These are phyloP conservation scores for Pisolithus microcarpus DNA, from an alignment of 768 basidiomycete species.

Conservation along the genomic window DNA sequence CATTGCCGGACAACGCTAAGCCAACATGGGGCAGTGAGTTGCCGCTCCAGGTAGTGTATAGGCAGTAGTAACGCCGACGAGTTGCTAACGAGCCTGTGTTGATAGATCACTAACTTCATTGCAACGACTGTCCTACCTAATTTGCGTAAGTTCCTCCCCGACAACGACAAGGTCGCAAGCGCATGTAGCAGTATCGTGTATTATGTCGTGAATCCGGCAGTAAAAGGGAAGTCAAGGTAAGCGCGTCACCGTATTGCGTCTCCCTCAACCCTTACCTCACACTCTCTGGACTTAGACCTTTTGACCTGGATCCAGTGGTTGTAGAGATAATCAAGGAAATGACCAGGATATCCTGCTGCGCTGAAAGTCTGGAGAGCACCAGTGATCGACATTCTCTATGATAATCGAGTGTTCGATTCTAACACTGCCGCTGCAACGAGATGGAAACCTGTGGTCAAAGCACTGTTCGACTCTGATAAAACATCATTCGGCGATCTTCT, in stretches of 20 bases:
- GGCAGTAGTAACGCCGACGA: slow-evolving; percentile 11
- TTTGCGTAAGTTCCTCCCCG: slow-evolving; percentile 70
- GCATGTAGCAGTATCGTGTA: slow-evolving; percentile 80
- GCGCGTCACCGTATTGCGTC: slow-evolving; percentile 7
- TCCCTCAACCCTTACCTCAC: slow-evolving; percentile 3
- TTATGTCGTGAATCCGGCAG: slow-evolving; percentile 72
- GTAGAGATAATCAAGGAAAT: slow-evolving; percentile 71
- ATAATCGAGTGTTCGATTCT: slow-evolving; percentile 82
- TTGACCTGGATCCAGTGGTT: slow-evolving; percentile 67
- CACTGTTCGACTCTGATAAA: slow-evolving; percentile 81
- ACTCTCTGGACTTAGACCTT: slow-evolving; percentile 43
- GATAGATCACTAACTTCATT: slow-evolving; percentile 66
- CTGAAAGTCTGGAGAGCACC: slow-evolving; percentile 80
- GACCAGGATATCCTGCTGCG: slow-evolving; percentile 65
- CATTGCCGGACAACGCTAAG: slow-evolving; percentile 28
- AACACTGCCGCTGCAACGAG: slow-evolving; percentile 44
- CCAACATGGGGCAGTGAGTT: slow-evolving; percentile 22
- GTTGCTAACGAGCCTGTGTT: slow-evolving; percentile 1
- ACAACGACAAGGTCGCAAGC: slow-evolving; percentile 75
- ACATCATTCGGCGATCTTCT: slow-evolving; percentile 79
- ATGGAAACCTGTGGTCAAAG: slow-evolving; percentile 76
- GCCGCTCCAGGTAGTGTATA: slow-evolving; percentile 20
- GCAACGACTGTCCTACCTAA: slow-evolving; percentile 64
- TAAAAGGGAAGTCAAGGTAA: slow-evolving; percentile 73
- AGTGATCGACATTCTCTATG: slow-evolving; percentile 76